A percentile compares a stretch with the other conserved stretches of the same genome.
Evolutionary conservation across 768 basidiomycete genomes (phyloP).

Genomic region (Cytidiella melzeri): DNA sequence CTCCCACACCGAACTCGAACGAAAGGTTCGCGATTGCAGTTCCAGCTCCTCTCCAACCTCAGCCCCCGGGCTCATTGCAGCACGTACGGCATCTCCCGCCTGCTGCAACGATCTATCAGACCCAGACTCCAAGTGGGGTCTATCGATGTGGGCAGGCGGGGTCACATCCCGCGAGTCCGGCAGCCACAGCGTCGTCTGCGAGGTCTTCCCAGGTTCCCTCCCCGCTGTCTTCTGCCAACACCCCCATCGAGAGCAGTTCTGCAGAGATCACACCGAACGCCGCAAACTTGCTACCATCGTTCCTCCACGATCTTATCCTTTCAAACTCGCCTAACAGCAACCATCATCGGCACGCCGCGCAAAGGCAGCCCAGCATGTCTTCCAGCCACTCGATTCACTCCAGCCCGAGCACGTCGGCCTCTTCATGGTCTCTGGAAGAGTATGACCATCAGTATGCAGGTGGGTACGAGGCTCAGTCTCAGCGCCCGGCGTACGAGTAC

Average conservation of each 20-base stretch:
- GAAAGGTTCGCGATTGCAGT: conserved; percentile 33
- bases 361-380: too few species aligned
- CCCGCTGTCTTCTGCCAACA: background rate
- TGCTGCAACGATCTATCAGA: conserved; percentile 27
- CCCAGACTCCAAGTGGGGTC: conserved; percentile 19
- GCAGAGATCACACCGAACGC: conserved; percentile 13
- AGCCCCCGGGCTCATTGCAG: too few species aligned
- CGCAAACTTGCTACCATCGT: background rate
- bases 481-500: too few species aligned
- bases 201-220: background rate
- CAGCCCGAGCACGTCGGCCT: background rate
- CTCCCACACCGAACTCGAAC: background rate
- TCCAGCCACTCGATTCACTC: background rate
- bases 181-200: background rate
- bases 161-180: conserved; percentile 8
- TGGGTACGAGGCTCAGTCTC: too few species aligned
- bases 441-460: conserved; percentile 4
- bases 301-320: background rate
- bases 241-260: background rate
- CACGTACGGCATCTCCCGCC: conserved; percentile 21
- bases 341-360: too few species aligned
- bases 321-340: too few species aligned
- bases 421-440: background rate
- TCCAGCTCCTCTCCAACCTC: too few species aligned
- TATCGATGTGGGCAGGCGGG: too few species aligned